These are phyloP conservation scores for Chrysoporthe cubensis DNA, from an alignment of 2,329 filamentous ascomycete genomes.

Conservation along the genomic window DNA sequence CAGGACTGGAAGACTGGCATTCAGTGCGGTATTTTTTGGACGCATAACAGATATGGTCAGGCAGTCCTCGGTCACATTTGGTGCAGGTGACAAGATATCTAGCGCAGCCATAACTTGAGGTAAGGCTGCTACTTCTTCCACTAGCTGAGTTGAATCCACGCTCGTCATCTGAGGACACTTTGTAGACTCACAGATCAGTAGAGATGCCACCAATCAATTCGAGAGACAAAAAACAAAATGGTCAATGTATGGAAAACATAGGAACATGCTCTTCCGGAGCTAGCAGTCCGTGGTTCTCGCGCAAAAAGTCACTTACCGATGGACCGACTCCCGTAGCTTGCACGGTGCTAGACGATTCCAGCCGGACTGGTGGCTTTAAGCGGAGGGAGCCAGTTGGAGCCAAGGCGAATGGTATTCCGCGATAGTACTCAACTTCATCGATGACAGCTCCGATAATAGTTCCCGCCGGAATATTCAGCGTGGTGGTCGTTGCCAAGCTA, in stretches of 20 bases:
- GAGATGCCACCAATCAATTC: too few species aligned
- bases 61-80: conserved; percentile 56
- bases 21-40: conserved; percentile 46
- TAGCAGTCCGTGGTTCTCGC: too few species aligned
- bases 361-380: conserved; percentile 60
- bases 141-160: conserved; percentile 36
- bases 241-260: background rate
- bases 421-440: conserved; percentile 57
- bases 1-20: conserved; percentile 55
- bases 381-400: conserved; percentile 61
- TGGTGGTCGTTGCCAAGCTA: background rate
- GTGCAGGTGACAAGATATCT: background rate
- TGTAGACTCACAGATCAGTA: too few species aligned
- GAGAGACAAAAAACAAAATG: too few species aligned
- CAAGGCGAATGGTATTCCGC: conserved; percentile 67
- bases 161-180: conserved; percentile 63
- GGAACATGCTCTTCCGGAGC: too few species aligned
- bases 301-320: conserved; percentile 33
- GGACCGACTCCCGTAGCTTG: conserved; percentile 52
- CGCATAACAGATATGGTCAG: conserved; percentile 52
- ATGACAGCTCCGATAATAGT: conserved; percentile 11
- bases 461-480: background rate
- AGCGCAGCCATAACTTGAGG: conserved; percentile 1
- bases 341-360: conserved; percentile 56
- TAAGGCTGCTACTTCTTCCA: conserved; percentile 44